Evolutionary conservation across 2,329 filamentous ascomycete species (phyloP).

Genomic region (Verticillium tricorpus): DNA sequence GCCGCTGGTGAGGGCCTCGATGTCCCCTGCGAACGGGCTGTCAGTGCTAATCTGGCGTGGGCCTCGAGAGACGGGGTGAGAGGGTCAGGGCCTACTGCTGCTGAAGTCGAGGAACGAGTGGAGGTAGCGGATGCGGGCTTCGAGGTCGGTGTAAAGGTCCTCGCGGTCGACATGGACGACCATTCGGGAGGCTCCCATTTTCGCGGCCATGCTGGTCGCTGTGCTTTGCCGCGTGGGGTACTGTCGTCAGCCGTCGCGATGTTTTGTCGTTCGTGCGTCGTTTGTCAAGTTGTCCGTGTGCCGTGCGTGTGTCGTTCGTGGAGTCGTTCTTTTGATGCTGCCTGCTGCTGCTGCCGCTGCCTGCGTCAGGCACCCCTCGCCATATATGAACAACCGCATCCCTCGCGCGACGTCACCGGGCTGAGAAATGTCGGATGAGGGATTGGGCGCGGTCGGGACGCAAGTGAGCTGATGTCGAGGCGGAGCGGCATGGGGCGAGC

Average conservation of each 20-base stretch:
- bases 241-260: background rate
- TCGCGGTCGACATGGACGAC: conserved; percentile 64
- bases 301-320: background rate
- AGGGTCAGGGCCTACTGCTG: conserved; percentile 33
- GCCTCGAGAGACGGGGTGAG: background rate
- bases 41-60: background rate
- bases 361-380: background rate
- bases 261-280: background rate
- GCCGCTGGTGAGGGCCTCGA: conserved; percentile 64
- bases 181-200: conserved; percentile 8
- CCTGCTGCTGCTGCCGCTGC: background rate
- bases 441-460: background rate
- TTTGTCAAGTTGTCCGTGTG: background rate
- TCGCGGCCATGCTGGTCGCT: background rate
- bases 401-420: conserved; percentile 9
- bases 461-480: conserved; percentile 4
- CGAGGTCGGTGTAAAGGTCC: conserved; percentile 66
- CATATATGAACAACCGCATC: background rate
- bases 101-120: conserved; percentile 75
- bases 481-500: background rate
- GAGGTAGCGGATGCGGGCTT: conserved; percentile 65
- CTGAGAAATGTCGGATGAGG: conserved; percentile 1
- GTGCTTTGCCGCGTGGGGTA: background rate
- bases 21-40: conserved; percentile 49
- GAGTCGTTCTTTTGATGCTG: background rate